phyloP scores from a whole-genome alignment of 2,329 filamentous ascomycete genomes.

The Penicillium sp. region DNA sequence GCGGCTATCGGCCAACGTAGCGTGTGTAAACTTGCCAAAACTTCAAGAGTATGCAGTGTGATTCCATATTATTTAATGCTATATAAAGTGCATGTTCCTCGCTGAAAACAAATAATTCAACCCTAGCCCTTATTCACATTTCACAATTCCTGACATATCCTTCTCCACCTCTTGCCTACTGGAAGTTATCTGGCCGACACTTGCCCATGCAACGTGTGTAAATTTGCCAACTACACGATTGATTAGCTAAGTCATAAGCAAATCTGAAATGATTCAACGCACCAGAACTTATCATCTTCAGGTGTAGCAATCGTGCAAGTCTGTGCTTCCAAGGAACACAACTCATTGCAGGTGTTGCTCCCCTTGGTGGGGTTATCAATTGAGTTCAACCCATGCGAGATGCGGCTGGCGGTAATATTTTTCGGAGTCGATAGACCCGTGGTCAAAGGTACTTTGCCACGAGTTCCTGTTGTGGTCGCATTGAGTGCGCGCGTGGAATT shows the following conservation, averaged over 20 bases:
- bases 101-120: background rate
- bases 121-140: background rate
- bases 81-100: background rate
- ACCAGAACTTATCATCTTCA: constrained; percentile 28
- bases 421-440: constrained; percentile 8
- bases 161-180: background rate
- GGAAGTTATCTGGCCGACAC: constrained; percentile 17
- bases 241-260: background rate
- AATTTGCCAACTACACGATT: constrained; percentile 8
- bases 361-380: constrained; percentile 6
- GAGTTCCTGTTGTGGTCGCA: constrained; percentile 17
- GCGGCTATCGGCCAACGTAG: too few relatives aligned
- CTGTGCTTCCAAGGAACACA: constrained; percentile 26
- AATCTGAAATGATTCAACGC: constrained; percentile 2
- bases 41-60: background rate
- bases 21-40: too few relatives aligned
- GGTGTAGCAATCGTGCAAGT: constrained; percentile 27
- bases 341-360: constrained; percentile 22
- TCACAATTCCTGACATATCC: background rate
- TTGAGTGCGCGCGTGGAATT: constrained; percentile 16
- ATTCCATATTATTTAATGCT: background rate
- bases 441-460: constrained; percentile 4
- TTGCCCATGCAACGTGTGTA: constrained; percentile 20
- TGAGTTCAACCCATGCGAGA: constrained; percentile 4
- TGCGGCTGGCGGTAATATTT: constrained; percentile 1